phyloP scores from a whole-genome alignment of 306 rosid species.

The Canavalia gladiata region DNA sequence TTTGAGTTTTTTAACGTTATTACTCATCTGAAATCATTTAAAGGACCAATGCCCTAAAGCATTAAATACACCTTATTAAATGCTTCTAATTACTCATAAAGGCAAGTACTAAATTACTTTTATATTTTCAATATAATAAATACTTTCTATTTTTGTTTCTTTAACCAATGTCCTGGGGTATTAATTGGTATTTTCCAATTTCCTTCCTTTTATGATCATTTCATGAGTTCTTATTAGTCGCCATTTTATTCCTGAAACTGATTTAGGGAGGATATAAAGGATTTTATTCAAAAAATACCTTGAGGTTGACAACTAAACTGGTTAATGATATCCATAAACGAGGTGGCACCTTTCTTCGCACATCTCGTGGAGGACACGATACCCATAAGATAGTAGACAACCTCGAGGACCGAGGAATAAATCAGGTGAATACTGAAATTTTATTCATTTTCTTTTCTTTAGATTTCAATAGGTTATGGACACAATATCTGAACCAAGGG shows the following conservation, averaged over 20 bases:
- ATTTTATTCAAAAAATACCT: conserved; percentile 88
- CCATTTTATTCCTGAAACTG: conserved; percentile 44
- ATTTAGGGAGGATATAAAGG: conserved; percentile 90
- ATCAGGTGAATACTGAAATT: conserved; percentile 68
- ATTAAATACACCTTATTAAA: too few relatives aligned
- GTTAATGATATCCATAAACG: conserved; percentile 87
- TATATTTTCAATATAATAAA: too few relatives aligned
- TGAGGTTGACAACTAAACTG: conserved; percentile 79
- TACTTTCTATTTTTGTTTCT: conserved; percentile 7
- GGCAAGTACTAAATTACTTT: too few relatives aligned
- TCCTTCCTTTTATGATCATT: conserved; percentile 28
- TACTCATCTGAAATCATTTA: background rate
- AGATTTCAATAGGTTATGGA: background rate
- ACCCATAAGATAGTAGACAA: conserved; percentile 95
- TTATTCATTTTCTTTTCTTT: conserved; percentile 38
- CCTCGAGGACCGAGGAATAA: conserved; percentile 88
- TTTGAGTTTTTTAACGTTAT: background rate
- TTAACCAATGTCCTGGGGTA: background rate
- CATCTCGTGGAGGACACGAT: conserved; percentile 99
- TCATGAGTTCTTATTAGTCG: conserved; percentile 33
- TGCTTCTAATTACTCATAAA: too few relatives aligned
- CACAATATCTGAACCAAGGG: conserved; percentile 16
- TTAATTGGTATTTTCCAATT: background rate
- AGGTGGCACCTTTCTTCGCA: conserved; percentile 91
- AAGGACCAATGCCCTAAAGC: too few relatives aligned